Evolutionary conservation across 768 basidiomycete species (phyloP), one percentile per base, ranked within the genome.

Genomic region (Tulasnella calospora): DNA sequence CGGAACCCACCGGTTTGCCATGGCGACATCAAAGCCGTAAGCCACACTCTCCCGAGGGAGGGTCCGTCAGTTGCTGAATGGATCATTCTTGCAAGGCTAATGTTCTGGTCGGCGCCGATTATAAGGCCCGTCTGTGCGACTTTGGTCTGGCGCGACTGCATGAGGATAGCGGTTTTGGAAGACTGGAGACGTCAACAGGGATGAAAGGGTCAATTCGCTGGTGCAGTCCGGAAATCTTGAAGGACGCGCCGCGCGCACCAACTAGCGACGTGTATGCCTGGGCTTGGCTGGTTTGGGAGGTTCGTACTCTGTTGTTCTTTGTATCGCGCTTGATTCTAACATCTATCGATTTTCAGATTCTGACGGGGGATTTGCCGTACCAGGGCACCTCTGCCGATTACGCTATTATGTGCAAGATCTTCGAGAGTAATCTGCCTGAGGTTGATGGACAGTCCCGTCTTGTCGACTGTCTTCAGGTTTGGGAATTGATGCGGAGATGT

Each of bases 221-320:
- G 36, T 71, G 71, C 15, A 71, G 71, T 44, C 71, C 71, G 2
- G 71, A 71, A 44, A 4, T 71, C 27, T 2, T 71, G 6, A 15
- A 71, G 12, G 71, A 30, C 33, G 30, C 12, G 9, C 41, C 71
- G 9, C 71, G 71, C 41, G 33, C 27, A 3, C 71, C 35, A 21
- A 38, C 71, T 10, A 36, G 71, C 35, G 71, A 71, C 33, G 41
- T 71, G 23, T 71, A 44, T 10, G 10, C 71, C 9, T 71, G 71
- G 71, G 71, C 71, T 3, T 71, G 71, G 36, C 36, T 44, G 33
- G 71, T 44, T 30, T 38, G 71, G 41, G 71, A 71, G 71, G 71
- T 71, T 7, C 57, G 57, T 7, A 61, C 9, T 27, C 27, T n/a
- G n/a, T 27, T 21, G 6, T 30, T 61, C 12, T 10, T 21, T n/a